These are phyloP conservation scores for Cicer yamashitae DNA, from an alignment of 306 rosid species.

Conservation along the genomic window DNA sequence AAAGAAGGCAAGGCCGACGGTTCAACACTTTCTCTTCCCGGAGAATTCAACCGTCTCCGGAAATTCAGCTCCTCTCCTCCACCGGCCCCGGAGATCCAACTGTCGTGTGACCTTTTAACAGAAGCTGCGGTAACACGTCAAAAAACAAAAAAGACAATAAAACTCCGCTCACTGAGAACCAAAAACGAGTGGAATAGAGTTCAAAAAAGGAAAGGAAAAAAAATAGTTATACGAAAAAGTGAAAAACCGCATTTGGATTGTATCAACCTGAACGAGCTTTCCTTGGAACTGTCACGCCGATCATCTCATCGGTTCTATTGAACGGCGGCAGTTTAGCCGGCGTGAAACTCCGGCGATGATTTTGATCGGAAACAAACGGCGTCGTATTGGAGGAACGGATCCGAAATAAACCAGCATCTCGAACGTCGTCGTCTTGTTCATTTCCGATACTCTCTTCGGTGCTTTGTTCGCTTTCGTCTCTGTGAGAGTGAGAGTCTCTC, in stretches of 20 bases:
- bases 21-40: conserved; percentile 50
- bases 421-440: conserved; percentile 49
- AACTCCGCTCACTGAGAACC: background rate
- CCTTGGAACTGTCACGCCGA: conserved; percentile 69
- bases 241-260: background rate
- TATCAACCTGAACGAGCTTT: conserved; percentile 82
- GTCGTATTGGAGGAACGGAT: conserved; percentile 44
- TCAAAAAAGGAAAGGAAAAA: background rate
- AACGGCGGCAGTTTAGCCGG: conserved; percentile 47
- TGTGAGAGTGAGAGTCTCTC: conserved; percentile 50
- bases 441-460: conserved; percentile 55
- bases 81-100: conserved; percentile 48
- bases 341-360: conserved; percentile 49
- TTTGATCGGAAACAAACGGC: conserved; percentile 45
- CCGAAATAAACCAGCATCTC: conserved; percentile 47
- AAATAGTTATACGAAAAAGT: background rate
- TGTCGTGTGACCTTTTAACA: conserved; percentile 61
- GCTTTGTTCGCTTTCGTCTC: conserved; percentile 52
- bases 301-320: conserved; percentile 53
- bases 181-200: background rate
- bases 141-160: background rate
- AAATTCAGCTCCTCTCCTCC: conserved; percentile 50
- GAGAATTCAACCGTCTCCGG: conserved; percentile 36
- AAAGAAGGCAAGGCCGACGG: conserved; percentile 50
- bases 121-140: conserved; percentile 55